phyloP scores from a whole-genome alignment of 805 yeast genomes.

The Saturnispora diversa region DNA sequence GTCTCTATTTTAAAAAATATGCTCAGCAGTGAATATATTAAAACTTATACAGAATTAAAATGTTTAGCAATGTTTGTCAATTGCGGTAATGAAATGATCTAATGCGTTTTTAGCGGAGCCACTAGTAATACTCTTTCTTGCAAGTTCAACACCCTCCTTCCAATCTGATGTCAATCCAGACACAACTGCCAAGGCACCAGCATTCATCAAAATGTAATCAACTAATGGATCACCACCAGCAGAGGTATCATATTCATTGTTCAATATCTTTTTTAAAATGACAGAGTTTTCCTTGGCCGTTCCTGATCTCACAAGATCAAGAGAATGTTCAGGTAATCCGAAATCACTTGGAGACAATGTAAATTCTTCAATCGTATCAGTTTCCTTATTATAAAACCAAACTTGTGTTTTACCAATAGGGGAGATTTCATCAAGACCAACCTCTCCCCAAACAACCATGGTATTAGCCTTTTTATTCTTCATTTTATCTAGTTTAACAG shows the following conservation, averaged over 20 bases:
- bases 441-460: conserved; percentile 87
- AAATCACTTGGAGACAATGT: conserved; percentile 65
- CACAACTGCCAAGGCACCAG: conserved; percentile 79
- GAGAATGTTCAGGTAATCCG: conserved; percentile 65
- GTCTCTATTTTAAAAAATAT: not conserved
- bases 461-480: conserved; percentile 42
- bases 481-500: conserved; percentile 48
- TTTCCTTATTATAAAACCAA: conserved; percentile 52
- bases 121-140: conserved; percentile 54
- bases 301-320: conserved; percentile 66
- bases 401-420: conserved; percentile 76
- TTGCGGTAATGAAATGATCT: conserved; percentile 40
- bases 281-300: conserved; percentile 82
- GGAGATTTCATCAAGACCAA: conserved; percentile 89
- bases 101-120: conserved; percentile 64
- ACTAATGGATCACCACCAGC: conserved; percentile 54
- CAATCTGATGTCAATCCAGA: conserved; percentile 61
- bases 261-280: conserved; percentile 37
- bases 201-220: conserved; percentile 85
- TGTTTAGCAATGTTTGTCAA: conserved; percentile 18
- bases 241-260: conserved; percentile 35
- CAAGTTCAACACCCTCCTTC: conserved; percentile 70
- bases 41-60: too few relatives aligned
- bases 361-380: conserved; percentile 35
- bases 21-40: conserved; percentile 5